These are phyloP conservation scores for Fusarium sp. DNA, from an alignment of 2,329 filamentous ascomycete genomes.

Conservation along the genomic window DNA sequence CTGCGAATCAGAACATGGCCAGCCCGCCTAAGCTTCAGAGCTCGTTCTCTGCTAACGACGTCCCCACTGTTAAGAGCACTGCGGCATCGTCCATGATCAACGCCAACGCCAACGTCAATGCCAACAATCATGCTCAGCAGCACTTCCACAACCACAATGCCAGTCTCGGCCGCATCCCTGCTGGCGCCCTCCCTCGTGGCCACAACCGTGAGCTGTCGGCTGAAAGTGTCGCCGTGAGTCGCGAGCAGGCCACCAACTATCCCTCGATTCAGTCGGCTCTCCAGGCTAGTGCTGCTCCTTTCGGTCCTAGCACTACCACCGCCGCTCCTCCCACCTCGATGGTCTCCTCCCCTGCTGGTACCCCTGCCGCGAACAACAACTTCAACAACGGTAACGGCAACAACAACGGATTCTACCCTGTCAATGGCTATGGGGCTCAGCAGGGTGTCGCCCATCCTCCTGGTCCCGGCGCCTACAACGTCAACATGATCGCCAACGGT, in stretches of 20 bases:
- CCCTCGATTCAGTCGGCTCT: conserved; percentile 77
- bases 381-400: conserved; percentile 35
- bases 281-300: conserved; percentile 83
- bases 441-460: conserved; percentile 41
- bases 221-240: conserved; percentile 56
- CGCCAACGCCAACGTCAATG: conserved; percentile 63
- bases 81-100: conserved; percentile 58
- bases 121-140: conserved; percentile 71
- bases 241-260: conserved; percentile 61
- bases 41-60: conserved; percentile 90
- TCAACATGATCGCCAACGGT: conserved; percentile 70
- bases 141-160: conserved; percentile 83
- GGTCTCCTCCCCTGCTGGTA: conserved; percentile 40
- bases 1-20: conserved; percentile 65
- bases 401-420: conserved; percentile 49
- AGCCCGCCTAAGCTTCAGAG: conserved; percentile 82
- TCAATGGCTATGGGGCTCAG: conserved; percentile 46
- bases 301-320: conserved; percentile 69
- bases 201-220: conserved; percentile 79
- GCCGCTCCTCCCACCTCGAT: conserved; percentile 45
- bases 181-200: conserved; percentile 72
- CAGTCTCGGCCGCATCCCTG: conserved; percentile 82
- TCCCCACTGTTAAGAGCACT: conserved; percentile 84
- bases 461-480: conserved; percentile 47
- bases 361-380: conserved; percentile 44